These are phyloP conservation scores for Taxillus chinensis DNA, from an alignment of 164 flowering plant genomes.

Conservation along the genomic window DNA sequence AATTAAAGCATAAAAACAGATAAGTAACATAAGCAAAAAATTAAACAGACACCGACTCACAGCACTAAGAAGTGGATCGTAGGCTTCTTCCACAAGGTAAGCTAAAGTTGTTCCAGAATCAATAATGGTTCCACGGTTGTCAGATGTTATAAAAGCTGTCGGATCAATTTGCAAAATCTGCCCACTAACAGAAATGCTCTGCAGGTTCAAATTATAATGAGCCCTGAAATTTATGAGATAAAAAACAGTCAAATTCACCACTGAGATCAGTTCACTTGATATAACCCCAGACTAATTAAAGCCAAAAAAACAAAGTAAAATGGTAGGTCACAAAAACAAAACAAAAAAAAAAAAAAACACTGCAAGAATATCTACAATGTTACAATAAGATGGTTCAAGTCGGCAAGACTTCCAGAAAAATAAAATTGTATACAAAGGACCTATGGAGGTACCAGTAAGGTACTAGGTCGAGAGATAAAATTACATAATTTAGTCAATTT, in stretches of 20 bases:
- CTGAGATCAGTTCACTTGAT: neutral
- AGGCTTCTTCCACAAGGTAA: conserved; percentile 4
- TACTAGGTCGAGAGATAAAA: too few species aligned
- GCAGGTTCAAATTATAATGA: conserved; percentile 5
- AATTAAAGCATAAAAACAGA: neutral
- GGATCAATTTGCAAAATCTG: neutral
- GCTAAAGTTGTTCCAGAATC: conserved; percentile 5
- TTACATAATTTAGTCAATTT: too few species aligned
- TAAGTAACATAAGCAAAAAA: neutral
- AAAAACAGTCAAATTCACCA: neutral
- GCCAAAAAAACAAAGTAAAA: neutral
- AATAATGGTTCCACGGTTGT: conserved; percentile 1
- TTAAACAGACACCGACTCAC: neutral
- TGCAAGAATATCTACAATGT: too few species aligned
- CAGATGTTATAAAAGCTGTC: neutral
- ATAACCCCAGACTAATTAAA: neutral
- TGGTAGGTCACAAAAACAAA: too few species aligned
- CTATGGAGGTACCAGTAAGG: too few species aligned
- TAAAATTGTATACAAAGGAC: too few species aligned
- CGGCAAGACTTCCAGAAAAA: too few species aligned
- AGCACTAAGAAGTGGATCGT: conserved; percentile 1
- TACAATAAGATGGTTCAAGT: too few species aligned
- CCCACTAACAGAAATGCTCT: conserved; percentile 2
- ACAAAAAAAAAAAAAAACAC: too few species aligned
- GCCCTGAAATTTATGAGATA: conserved; percentile 1